Conservation (phyloP, 257 asterid species). For the Solanum corneliomulleri region DNA sequence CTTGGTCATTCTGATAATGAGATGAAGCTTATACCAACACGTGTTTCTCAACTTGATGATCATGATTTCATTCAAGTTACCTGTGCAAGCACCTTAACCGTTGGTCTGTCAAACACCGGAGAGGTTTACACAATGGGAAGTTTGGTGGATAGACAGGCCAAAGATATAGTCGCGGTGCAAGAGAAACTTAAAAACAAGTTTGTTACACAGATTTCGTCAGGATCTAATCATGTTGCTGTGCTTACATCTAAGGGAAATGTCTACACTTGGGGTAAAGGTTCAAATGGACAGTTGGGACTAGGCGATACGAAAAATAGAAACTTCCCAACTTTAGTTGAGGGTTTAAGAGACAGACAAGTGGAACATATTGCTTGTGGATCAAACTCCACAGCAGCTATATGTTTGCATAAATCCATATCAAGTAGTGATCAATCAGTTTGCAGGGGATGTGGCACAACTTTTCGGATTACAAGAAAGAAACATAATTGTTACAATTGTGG, state of each 20-base stretch:
- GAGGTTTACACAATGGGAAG: slow-evolving; percentile 37
- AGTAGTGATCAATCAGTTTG: slow-evolving; percentile 36
- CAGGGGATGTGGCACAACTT: slow-evolving; percentile 26
- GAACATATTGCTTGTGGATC: slow-evolving; percentile 36
- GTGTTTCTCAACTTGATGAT: slow-evolving; percentile 26
- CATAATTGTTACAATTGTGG: slow-evolving; percentile 46
- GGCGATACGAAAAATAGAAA: slow-evolving; percentile 35
- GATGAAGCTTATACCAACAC: slow-evolving; percentile 23
- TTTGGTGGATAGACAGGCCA: slow-evolving; percentile 21
- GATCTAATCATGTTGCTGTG: slow-evolving; percentile 35
- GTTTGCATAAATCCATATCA: slow-evolving; percentile 34
- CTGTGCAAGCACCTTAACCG: slow-evolving; percentile 26
- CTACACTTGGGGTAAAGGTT: slow-evolving; percentile 39
- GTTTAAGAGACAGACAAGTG: slow-evolving; percentile 23
- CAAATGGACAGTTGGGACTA: slow-evolving; percentile 39
- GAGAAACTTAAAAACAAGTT: slow-evolving; percentile 27
- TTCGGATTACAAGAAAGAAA: slow-evolving; percentile 35
- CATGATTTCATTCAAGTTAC: slow-evolving; percentile 31
- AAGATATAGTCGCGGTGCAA: slow-evolving; percentile 21
- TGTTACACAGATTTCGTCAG: slow-evolving; percentile 24
- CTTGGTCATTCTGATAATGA: slow-evolving; percentile 34
- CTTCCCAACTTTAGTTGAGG: slow-evolving; percentile 31
- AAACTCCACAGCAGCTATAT: slow-evolving; percentile 38
- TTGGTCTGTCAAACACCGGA: slow-evolving; percentile 24
- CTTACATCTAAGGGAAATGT: slow-evolving; percentile 26